A percentile compares a stretch with the other conserved stretches of the same genome.
Evolutionary conservation across 2,329 filamentous ascomycete species (phyloP).

Genomic region (Xylariales sp.): DNA sequence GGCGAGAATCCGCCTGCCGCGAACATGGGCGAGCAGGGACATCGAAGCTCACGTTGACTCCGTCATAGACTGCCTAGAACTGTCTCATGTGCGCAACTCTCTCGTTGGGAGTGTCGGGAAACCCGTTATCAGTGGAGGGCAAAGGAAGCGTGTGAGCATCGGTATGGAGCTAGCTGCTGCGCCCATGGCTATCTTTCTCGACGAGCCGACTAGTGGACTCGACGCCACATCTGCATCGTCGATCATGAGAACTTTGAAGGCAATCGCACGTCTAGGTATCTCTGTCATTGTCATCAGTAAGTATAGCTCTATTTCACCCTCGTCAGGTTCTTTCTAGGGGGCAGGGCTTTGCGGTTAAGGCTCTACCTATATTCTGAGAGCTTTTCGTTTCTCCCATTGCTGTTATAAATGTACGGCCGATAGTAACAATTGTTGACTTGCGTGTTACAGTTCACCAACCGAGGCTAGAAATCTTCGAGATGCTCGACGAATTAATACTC

Average conservation of each 20-base stretch:
- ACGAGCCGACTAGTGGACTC: conserved; percentile 65
- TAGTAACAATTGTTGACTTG: neutral
- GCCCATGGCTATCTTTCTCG: conserved; percentile 66
- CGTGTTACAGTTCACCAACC: conserved; percentile 63
- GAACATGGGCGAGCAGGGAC: conserved; percentile 61
- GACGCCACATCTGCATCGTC: conserved; percentile 67
- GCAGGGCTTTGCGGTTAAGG: neutral
- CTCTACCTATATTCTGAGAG: neutral
- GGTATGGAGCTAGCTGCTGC: conserved; percentile 68
- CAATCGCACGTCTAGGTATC: conserved; percentile 65
- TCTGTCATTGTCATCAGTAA: conserved; percentile 65
- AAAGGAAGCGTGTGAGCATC: conserved; percentile 69
- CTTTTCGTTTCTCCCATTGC: neutral
- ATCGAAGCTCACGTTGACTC: conserved; percentile 66
- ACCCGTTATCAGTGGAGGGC: conserved; percentile 66
- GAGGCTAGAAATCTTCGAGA: conserved; percentile 67
- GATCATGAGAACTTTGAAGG: conserved; percentile 66
- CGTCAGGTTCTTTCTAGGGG: neutral
- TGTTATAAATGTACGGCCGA: neutral
- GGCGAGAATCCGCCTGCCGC: conserved; percentile 64
- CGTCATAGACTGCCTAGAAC: conserved; percentile 65
- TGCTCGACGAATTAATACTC: conserved; percentile 67
- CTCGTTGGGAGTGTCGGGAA: conserved; percentile 63
- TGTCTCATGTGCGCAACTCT: conserved; percentile 63
- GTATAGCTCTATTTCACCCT: neutral